Evolutionary conservation across 257 asterid genomes (phyloP), one percentile per base, ranked within the genome.

Genomic region (Solanum ossicruentum): DNA sequence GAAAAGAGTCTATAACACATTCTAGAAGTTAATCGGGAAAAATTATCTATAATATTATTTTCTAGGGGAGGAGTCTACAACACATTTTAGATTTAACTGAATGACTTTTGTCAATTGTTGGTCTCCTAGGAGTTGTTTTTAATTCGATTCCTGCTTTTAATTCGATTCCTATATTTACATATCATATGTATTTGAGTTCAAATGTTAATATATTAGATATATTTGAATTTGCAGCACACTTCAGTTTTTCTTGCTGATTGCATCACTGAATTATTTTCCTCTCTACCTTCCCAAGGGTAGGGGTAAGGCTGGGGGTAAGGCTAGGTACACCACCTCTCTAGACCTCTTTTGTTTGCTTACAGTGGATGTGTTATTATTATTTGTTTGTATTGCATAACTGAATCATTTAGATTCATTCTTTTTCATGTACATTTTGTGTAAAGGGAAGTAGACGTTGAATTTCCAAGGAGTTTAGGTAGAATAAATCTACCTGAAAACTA

Each of bases 381-480:
- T 61, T 61, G 39, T 61, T 63, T 63, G 70, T 63, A 58, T 56
- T 43, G n/a, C 89, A 39, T 32, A 56, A 32, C 70, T 16, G 21
- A 81, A 56, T 71, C 85, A 52, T 71, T 52, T 45, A 65, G 78
- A 49, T 77, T 80, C 70, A 52, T 82, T 54, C 78, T 72, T 55
- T 75, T 16, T 84, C 75, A 32, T 75, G 87, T 54, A 54, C 75
- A 88, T 80, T 20, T 75, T 78, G 73, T 83, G 92, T 83, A 97
- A 87, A 88, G 83, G 83, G 91, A 87, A 66, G 80, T 88, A 52
- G 92, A 84, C 71, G 88, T 96, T 88, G 91, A 87, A 87, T 96
- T 96, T 86, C 95, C 99, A 8, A 81, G 85, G 55, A 81, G 83
- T 86, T 87, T 91, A 66, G 87, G 86, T 56, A 90, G 66, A 66